phyloP scores from a whole-genome alignment of 306 rosid species.

The Parietaria judaica region DNA sequence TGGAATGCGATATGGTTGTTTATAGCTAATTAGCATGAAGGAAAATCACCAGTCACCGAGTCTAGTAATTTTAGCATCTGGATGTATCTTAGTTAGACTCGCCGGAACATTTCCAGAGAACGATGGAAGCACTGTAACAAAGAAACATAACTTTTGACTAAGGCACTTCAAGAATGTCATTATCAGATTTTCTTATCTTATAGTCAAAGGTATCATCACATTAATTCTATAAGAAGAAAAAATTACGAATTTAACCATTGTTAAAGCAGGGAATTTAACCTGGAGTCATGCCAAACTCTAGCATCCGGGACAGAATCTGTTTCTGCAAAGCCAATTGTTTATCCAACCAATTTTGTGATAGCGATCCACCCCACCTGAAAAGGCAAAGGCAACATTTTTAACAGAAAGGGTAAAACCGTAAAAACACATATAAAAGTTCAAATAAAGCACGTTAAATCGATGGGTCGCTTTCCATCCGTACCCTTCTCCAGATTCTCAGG shows the following conservation, averaged over 20 bases:
- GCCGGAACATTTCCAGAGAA: slow-evolving; percentile 95
- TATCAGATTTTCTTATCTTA: background rate
- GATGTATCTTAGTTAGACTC: slow-evolving; percentile 54
- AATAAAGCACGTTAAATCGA: background rate
- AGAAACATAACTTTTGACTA: slow-evolving; percentile 16
- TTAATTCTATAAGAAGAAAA: background rate
- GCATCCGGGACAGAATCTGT: slow-evolving; percentile 69
- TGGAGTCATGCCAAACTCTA: slow-evolving; percentile 97
- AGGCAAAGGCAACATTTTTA: slow-evolving; percentile 20
- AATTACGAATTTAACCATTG: background rate
- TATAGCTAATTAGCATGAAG: slow-evolving; percentile 13
- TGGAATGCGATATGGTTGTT: slow-evolving; percentile 10
- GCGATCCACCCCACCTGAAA: slow-evolving; percentile 92
- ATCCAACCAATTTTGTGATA: slow-evolving; percentile 88
- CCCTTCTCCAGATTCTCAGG: background rate
- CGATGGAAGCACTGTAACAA: slow-evolving; percentile 70
- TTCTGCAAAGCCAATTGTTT: slow-evolving; percentile 73
- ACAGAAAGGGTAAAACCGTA: background rate
- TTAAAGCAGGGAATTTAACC: slow-evolving; percentile 31
- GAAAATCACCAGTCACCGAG: slow-evolving; percentile 77
- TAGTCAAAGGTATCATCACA: background rate
- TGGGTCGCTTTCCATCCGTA: background rate
- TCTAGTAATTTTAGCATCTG: slow-evolving; percentile 83
- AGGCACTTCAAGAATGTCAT: slow-evolving; percentile 10
- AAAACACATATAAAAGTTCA: background rate